Conservation (phyloP, 2,329 filamentous ascomycete genomes). For the Fusarium pilosicola region DNA sequence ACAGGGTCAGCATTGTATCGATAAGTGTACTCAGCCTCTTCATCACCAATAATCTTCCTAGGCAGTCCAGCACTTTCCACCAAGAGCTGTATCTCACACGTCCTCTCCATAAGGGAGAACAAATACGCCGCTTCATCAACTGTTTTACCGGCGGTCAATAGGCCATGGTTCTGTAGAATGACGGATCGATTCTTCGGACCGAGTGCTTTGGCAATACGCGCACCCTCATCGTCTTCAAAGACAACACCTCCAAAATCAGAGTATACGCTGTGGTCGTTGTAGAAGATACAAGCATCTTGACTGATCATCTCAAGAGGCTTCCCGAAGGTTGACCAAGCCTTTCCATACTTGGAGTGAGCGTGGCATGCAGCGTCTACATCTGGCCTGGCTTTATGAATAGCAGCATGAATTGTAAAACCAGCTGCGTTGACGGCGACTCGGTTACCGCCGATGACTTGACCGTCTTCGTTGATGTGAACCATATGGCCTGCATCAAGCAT, state of each 20-base stretch:
- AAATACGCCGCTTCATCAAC: constrained; percentile 75
- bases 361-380: constrained; percentile 71
- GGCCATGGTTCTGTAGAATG: constrained; percentile 72
- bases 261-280: constrained; percentile 68
- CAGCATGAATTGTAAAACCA: constrained; percentile 71
- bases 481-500: constrained; percentile 70
- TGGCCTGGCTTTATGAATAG: constrained; percentile 67
- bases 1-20: constrained; percentile 47
- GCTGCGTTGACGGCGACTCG: constrained; percentile 65
- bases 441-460: constrained; percentile 69
- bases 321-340: constrained; percentile 70
- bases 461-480: constrained; percentile 68
- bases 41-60: constrained; percentile 48
- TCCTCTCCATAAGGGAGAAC: constrained; percentile 55
- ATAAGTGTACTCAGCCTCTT: constrained; percentile 54
- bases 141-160: constrained; percentile 70
- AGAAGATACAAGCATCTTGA: constrained; percentile 68
- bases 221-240: constrained; percentile 68
- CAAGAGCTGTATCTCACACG: constrained; percentile 49
- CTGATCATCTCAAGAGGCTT: constrained; percentile 69
- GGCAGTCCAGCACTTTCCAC: constrained; percentile 44
- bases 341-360: constrained; percentile 66
- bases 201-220: constrained; percentile 65
- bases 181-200: constrained; percentile 62
- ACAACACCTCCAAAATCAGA: constrained; percentile 71